A percentile compares a stretch with the other conserved stretches of the same genome.
Conservation (phyloP, 306 rosid genomes). For the Malus fusca region DNA sequence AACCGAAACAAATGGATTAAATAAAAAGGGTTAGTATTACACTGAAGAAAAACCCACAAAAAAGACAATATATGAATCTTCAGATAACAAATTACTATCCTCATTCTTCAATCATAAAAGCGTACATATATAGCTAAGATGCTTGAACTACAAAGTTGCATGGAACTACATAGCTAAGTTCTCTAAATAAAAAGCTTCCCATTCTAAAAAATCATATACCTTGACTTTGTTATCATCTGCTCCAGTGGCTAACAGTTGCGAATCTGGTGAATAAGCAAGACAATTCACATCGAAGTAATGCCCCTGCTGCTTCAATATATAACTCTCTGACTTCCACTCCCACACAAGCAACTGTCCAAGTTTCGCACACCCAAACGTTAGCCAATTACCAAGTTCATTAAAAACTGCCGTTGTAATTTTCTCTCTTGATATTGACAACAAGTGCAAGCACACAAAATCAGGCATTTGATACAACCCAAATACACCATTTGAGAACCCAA, state of each 20-base stretch:
- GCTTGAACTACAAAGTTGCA: neutral
- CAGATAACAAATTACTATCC: neutral
- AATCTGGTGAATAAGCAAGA: constrained; percentile 73
- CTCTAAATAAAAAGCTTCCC: neutral
- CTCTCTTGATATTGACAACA: constrained; percentile 74
- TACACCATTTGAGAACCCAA: constrained; percentile 78
- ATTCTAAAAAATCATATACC: constrained; percentile 29
- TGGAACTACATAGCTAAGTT: neutral
- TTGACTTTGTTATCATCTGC: constrained; percentile 98
- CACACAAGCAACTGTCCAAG: constrained; percentile 93
- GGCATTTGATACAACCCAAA: constrained; percentile 92
- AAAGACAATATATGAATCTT: neutral
- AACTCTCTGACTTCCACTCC: constrained; percentile 76
- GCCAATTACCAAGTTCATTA: constrained; percentile 86
- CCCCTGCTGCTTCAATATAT: constrained; percentile 56
- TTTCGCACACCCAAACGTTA: constrained; percentile 80
- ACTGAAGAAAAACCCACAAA: neutral
- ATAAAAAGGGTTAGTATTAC: neutral
- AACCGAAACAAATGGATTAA: neutral
- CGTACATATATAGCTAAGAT: neutral
- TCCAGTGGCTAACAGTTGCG: constrained; percentile 88
- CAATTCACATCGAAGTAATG: constrained; percentile 90
- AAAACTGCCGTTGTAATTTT: constrained; percentile 74
- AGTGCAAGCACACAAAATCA: constrained; percentile 80
- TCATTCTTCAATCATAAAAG: neutral